phyloP scores from a whole-genome alignment of 2,329 filamentous ascomycete species.

The Zasmidium angulare region DNA sequence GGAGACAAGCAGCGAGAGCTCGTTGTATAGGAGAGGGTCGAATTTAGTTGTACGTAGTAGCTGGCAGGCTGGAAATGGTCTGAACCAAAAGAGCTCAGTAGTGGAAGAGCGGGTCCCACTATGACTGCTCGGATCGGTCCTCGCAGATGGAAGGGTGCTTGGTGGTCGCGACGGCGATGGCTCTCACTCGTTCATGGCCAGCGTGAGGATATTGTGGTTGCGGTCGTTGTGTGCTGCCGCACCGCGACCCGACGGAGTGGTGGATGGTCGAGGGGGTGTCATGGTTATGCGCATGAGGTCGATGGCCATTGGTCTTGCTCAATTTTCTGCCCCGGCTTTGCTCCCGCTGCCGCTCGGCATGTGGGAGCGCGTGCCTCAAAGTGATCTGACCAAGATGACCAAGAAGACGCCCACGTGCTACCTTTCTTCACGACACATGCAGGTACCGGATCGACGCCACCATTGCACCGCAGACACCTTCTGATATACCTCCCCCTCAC shows the following conservation, averaged over 20 bases:
- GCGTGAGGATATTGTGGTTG: not conserved
- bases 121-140: not conserved
- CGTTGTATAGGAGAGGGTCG: too few species aligned
- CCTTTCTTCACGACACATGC: not conserved
- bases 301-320: not conserved
- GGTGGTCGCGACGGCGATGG: not conserved
- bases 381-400: not conserved
- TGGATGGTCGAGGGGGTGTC: not conserved
- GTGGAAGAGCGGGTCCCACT: not conserved
- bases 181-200: not conserved
- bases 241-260: not conserved
- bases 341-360: not conserved
- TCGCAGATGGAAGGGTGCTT: not conserved
- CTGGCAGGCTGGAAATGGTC: not conserved
- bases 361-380: not conserved
- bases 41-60: not conserved
- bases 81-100: not conserved
- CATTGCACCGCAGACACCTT: not conserved
- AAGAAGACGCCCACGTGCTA: not conserved
- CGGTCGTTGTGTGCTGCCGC: not conserved
- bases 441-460: not conserved
- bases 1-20: not conserved
- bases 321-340: not conserved
- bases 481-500: not conserved
- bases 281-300: not conserved